phyloP scores from a whole-genome alignment of 2,329 filamentous ascomycete genomes.

The Mollisia scopiformis region DNA sequence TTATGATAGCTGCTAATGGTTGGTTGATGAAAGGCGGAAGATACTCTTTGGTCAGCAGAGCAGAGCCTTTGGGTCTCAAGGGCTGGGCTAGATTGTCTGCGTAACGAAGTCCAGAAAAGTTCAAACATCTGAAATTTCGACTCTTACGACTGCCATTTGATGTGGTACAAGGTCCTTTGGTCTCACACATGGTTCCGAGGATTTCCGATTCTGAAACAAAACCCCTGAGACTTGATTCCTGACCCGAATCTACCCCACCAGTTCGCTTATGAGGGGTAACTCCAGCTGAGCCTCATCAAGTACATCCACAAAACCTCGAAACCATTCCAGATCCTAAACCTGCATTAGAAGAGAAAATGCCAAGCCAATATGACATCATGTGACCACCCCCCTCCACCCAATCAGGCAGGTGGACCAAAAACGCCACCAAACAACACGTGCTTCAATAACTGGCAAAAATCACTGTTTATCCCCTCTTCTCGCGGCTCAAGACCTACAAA shows the following conservation, averaged over 20 bases:
- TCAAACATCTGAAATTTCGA: too few species aligned
- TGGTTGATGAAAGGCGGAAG: neutral
- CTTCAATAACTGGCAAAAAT: conserved; percentile 3
- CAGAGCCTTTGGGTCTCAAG: too few species aligned
- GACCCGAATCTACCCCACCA: neutral
- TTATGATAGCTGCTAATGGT: neutral
- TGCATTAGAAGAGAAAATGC: neutral
- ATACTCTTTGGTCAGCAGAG: too few species aligned
- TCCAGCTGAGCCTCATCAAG: neutral
- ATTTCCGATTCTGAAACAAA: too few species aligned
- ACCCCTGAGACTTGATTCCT: neutral
- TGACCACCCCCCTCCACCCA: neutral
- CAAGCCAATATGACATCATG: neutral
- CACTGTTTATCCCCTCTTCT: neutral
- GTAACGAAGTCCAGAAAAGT: too few species aligned
- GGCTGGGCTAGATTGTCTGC: too few species aligned
- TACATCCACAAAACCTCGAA: neutral
- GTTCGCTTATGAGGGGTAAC: neutral
- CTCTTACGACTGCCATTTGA: too few species aligned
- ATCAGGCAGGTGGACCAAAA: conserved; percentile 5
- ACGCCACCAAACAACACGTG: neutral
- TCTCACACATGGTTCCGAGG: too few species aligned
- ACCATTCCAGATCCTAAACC: neutral
- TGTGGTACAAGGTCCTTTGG: too few species aligned
- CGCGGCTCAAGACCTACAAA: neutral